phyloP scores from a whole-genome alignment of 805 yeast species.

The Saccharomycopsis malanga region DNA sequence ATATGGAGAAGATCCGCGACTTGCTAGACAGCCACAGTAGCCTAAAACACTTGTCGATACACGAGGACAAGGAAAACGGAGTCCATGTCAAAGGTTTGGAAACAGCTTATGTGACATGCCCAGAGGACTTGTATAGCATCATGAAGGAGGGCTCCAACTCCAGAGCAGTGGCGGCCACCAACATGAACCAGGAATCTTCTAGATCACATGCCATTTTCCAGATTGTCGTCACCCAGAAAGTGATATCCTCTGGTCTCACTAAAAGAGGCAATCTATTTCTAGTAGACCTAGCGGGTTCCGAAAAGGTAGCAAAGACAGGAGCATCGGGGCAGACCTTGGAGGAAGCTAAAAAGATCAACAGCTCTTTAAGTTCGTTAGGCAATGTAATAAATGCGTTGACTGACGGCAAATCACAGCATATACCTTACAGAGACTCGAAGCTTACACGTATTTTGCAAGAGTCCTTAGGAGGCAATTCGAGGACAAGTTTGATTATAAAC shows the following conservation, averaged over 20 bases:
- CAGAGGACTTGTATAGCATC: conserved; percentile 50
- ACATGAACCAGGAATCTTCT: conserved; percentile 67
- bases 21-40: conserved; percentile 41
- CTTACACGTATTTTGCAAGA: conserved; percentile 73
- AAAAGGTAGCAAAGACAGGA: conserved; percentile 70
- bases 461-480: conserved; percentile 74
- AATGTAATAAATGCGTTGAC: conserved; percentile 75
- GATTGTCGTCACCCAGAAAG: conserved; percentile 57
- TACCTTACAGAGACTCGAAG: conserved; percentile 74
- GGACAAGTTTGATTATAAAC: conserved; percentile 66
- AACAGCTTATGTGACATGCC: conserved; percentile 50
- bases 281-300: conserved; percentile 38
- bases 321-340: conserved; percentile 68
- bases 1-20: conserved; percentile 71
- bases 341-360: conserved; percentile 80
- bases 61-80: conserved; percentile 58
- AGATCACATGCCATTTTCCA: conserved; percentile 78
- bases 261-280: conserved; percentile 44
- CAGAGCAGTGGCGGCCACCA: conserved; percentile 54
- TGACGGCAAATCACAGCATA: conserved; percentile 55
- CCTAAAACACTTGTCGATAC: conserved; percentile 38
- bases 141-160: conserved; percentile 51
- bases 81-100: conserved; percentile 66
- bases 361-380: conserved; percentile 70
- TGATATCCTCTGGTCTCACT: conserved; percentile 44